Conservation (phyloP, 2,329 filamentous ascomycete genomes). For the Gnomoniopsis smithogilvyi region DNA sequence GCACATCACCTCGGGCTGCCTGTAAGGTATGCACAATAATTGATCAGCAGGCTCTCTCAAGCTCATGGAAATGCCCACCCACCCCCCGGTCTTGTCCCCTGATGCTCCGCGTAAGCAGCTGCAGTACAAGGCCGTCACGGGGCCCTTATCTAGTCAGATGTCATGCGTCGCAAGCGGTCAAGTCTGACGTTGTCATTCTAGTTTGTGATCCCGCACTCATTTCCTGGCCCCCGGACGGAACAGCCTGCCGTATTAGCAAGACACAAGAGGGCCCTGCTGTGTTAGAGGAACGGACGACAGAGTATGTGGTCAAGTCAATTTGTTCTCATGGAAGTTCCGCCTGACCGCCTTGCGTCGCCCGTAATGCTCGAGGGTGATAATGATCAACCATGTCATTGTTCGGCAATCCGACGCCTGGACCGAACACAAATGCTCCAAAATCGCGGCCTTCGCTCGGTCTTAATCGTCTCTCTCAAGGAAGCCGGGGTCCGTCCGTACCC, state of each 20-base stretch:
- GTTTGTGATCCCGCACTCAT: too few species aligned
- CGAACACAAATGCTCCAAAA: background rate
- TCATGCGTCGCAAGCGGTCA: background rate
- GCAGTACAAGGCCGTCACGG: background rate
- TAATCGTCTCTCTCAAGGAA: conserved; percentile 69
- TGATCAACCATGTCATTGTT: too few species aligned
- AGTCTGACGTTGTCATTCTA: background rate
- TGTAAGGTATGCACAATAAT: background rate
- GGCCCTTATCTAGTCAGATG: background rate
- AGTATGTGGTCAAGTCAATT: background rate
- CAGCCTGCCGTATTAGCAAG: conserved; percentile 21
- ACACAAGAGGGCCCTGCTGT: background rate
- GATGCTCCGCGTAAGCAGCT: background rate
- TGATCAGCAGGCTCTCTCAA: background rate
- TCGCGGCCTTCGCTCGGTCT: background rate
- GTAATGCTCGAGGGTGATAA: too few species aligned
- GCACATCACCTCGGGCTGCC: too few species aligned
- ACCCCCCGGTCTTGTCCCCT: background rate
- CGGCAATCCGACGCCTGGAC: too few species aligned
- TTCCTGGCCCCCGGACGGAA: background rate
- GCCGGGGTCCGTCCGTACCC: conserved; percentile 77
- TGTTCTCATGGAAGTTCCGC: background rate
- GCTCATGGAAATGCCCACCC: background rate
- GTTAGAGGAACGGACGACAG: background rate
- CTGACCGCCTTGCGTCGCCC: background rate